Evolutionary conservation across 441 rosid genomes (phyloP).

Genomic region (Erodium moschatum): DNA sequence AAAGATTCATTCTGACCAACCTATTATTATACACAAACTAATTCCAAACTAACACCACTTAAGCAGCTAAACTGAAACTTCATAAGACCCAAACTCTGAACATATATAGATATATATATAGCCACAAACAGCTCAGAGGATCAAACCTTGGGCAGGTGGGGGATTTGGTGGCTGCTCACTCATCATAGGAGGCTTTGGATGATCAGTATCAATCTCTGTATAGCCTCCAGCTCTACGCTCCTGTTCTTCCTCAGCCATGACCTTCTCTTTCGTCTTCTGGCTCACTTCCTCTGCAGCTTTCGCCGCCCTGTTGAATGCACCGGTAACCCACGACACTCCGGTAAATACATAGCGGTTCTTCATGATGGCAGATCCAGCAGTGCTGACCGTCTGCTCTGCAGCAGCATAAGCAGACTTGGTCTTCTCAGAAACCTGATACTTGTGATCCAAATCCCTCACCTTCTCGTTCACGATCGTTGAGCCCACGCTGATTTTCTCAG

Average conservation of each 20-base stretch:
- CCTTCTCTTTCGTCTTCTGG: constrained; percentile 25
- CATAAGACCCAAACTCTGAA: neutral
- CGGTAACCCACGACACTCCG: constrained; percentile 26
- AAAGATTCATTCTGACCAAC: neutral
- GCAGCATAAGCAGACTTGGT: constrained; percentile 26
- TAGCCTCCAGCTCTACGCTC: constrained; percentile 8
- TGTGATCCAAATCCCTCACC: constrained; percentile 27
- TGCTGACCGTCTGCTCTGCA: constrained; percentile 56
- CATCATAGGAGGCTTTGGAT: no score
- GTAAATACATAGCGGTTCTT: constrained; percentile 46
- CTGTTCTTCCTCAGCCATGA: constrained; percentile 19
- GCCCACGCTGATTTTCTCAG: constrained; percentile 48
- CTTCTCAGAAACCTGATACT: constrained; percentile 26
- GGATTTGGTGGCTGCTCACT: no score
- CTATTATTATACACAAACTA: neutral
- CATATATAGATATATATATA: no score
- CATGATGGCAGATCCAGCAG: constrained; percentile 55
- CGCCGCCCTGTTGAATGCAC: constrained; percentile 20
- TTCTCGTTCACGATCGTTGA: constrained; percentile 33
- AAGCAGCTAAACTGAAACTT: neutral
- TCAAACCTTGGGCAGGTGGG: no score
- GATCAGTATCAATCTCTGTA: no score
- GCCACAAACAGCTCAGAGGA: no score
- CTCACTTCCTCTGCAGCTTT: constrained; percentile 26
- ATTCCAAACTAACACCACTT: neutral